Evolutionary conservation across 1,139 yeast species (phyloP), one percentile per base, ranked within the genome.

Genomic region (Magnusiomyces starmeri): DNA sequence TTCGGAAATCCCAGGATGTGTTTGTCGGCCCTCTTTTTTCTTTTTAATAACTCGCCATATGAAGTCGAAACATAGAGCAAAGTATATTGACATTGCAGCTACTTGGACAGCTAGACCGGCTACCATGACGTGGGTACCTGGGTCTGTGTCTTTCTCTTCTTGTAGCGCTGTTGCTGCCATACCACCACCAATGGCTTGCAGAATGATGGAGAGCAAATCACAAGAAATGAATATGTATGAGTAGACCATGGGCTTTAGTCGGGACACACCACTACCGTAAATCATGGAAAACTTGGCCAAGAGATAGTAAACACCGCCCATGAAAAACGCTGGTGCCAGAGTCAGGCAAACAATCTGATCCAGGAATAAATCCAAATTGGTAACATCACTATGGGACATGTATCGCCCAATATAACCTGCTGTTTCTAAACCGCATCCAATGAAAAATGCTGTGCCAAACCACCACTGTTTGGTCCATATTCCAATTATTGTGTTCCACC

Each of bases 161-260:
- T 73, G 63, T 10, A 78, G 70, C 0, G 79, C 78, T 34, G 76
- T 72, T 1, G 94, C 80, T 2, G 89, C 83, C 59, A 82, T 78
- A 55, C 90, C 96, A 52, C 87, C 88, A 37, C 96, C 97, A 25
- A 76, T 80, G 4, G 87, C 96, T 60, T 89, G 97, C 37, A 89
- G 68, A 14, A 82, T 67, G 56, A 89, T 74, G 1, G 95, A 81
- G 8, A 84, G 62, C 12, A 85, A 72, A 62, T 89, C 96, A 59
- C 79, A 74, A 7, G 76, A 70, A 41, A 85, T 80, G 64, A 85
- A 86, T 29, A 84, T 72, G 60, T 81, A 79, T 0, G 89, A 77
- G 66, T 88, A 89, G 66, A 78, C 75, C 81, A 85, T 79, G 2
- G 97, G 96, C 58, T 76, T 78, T 54, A 89, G 66, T 0, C 77